Conservation (phyloP, 768 basidiomycete species). For the Agaricus blazei region DNA sequence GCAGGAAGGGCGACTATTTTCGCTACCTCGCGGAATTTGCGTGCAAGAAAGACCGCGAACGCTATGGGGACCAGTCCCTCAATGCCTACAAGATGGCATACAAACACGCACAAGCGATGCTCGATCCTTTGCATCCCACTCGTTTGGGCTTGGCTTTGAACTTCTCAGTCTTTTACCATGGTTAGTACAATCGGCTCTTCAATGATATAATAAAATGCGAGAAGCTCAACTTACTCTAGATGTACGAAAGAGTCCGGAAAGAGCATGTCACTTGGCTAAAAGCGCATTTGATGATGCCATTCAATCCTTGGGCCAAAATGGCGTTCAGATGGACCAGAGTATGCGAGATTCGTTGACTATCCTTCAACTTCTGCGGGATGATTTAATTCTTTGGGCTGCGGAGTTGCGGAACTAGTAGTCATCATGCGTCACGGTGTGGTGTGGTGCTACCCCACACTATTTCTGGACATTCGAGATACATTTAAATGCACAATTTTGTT, state of each 20-base stretch:
- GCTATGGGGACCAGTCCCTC: conserved; percentile 69
- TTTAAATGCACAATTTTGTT: neutral
- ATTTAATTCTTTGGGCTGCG: conserved; percentile 79
- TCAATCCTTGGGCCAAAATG: conserved; percentile 47
- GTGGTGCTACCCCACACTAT: too few relatives aligned
- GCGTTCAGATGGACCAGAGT: conserved; percentile 30
- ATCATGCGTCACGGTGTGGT: too few relatives aligned
- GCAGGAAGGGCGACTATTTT: conserved; percentile 72
- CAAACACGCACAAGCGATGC: conserved; percentile 70
- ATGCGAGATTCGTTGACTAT: conserved; percentile 78
- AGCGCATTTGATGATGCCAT: conserved; percentile 92
- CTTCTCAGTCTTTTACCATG: conserved; percentile 92
- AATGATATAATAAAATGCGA: neutral
- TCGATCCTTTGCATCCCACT: conserved; percentile 80
- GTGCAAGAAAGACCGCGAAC: conserved; percentile 60
- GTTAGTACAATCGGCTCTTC: conserved; percentile 14
- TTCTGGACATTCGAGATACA: too few relatives aligned
- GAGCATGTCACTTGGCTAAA: conserved; percentile 86
- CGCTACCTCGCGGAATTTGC: conserved; percentile 88
- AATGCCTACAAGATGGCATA: conserved; percentile 85
- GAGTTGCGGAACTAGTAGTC: conserved; percentile 42
- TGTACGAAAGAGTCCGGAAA: conserved; percentile 78
- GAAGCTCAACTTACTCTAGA: conserved; percentile 29
- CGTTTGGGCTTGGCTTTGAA: conserved; percentile 85
- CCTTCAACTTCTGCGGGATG: conserved; percentile 77